Percentiles rank a stretch among this genome's conserved stretches.
phyloP scores from a whole-genome alignment of 2,329 filamentous ascomycete species.

The Fusarium udum region DNA sequence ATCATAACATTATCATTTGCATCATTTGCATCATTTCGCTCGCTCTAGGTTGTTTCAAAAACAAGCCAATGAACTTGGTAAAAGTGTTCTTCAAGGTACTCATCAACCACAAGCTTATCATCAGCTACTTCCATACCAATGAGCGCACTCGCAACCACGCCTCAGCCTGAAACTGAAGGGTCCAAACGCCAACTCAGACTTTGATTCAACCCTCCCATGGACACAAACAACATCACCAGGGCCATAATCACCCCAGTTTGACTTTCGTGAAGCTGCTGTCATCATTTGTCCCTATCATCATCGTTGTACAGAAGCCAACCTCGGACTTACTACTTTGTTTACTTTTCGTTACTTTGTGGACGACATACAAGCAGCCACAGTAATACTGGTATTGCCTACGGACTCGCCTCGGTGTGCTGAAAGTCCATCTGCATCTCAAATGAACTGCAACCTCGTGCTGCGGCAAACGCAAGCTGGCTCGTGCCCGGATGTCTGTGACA shows the following conservation, averaged over 20 bases:
- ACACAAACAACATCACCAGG: conserved; percentile 13
- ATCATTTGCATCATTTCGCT: background rate
- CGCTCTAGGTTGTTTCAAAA: background rate
- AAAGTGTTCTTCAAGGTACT: background rate
- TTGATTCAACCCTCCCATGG: conserved; percentile 11
- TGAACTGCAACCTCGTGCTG: conserved; percentile 5
- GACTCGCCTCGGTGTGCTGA: conserved; percentile 1
- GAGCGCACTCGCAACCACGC: background rate
- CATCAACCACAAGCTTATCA: background rate
- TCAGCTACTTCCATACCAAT: background rate
- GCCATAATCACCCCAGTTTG: background rate
- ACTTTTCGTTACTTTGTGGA: background rate
- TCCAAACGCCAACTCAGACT: conserved; percentile 24
- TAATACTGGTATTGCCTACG: conserved; percentile 17
- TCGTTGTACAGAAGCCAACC: background rate
- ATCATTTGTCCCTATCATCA: background rate
- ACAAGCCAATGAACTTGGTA: background rate
- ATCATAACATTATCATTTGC: background rate
- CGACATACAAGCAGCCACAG: conserved; percentile 19
- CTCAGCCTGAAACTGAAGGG: conserved; percentile 36
- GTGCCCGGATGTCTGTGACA: background rate
- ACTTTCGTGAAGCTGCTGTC: background rate
- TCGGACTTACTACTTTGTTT: conserved; percentile 9
- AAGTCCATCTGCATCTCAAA: conserved; percentile 15
- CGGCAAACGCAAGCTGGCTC: conserved; percentile 11